Evolutionary conservation across 1,284 basidiomycete genomes (phyloP).

Genomic region (Sporisorium graminicola): DNA sequence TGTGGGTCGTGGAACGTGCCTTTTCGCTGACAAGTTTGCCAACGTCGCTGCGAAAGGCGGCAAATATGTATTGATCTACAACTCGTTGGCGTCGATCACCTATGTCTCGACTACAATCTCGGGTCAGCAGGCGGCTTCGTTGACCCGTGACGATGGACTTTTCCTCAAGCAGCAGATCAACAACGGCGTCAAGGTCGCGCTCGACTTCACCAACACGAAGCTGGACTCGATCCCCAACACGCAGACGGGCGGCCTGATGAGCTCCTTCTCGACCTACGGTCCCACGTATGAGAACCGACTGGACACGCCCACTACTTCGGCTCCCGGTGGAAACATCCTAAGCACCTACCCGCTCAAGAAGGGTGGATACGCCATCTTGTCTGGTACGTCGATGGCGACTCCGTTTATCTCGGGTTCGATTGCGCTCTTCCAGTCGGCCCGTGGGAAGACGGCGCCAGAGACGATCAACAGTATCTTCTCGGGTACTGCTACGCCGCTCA

Average conservation of each 20-base stretch:
- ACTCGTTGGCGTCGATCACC: constrained; percentile 63
- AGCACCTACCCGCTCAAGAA: constrained; percentile 58
- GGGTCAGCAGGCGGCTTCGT: constrained; percentile 49
- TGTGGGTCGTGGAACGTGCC: constrained; percentile 60
- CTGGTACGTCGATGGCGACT: constrained; percentile 70
- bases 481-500: constrained; percentile 74
- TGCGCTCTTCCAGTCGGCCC: constrained; percentile 75
- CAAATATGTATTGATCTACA: constrained; percentile 61
- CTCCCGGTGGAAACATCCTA: constrained; percentile 74
- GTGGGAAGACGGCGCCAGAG: constrained; percentile 71
- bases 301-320: constrained; percentile 74
- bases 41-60: constrained; percentile 68
- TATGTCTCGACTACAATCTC: constrained; percentile 41
- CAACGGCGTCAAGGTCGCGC: constrained; percentile 70
- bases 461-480: constrained; percentile 74
- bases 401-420: constrained; percentile 76
- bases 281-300: constrained; percentile 77
- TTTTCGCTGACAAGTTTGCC: constrained; percentile 56
- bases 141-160: constrained; percentile 52
- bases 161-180: constrained; percentile 71
- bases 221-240: constrained; percentile 68
- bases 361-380: constrained; percentile 72
- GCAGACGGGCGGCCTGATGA: constrained; percentile 74
- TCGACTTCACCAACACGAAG: constrained; percentile 74
- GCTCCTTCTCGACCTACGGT: constrained; percentile 75